These are phyloP conservation scores for Penicillium expansum DNA, from an alignment of 2,329 filamentous ascomycete genomes.

Conservation along the genomic window DNA sequence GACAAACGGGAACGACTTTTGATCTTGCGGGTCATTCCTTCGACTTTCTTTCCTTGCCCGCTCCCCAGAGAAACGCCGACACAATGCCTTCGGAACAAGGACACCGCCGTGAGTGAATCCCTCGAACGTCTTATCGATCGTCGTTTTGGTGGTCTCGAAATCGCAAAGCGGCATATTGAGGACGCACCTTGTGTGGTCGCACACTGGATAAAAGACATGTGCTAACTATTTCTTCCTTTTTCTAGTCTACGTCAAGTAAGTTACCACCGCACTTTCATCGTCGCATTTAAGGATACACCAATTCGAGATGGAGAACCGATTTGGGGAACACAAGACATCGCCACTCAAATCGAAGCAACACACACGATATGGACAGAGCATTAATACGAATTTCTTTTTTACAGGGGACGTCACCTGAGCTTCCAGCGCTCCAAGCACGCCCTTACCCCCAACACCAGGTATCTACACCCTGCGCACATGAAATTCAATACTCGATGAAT, in stretches of 20 bases:
- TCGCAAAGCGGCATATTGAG: conserved; percentile 8
- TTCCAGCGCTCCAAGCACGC: conserved; percentile 94
- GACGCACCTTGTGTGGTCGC: conserved; percentile 9
- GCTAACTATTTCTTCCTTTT: conserved; percentile 33
- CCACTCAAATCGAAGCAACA: conserved; percentile 2
- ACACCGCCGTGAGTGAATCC: conserved; percentile 74
- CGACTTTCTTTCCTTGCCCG: conserved; percentile 43
- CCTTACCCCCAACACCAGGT: conserved; percentile 79
- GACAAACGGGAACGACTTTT: conserved; percentile 33
- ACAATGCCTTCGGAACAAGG: conserved; percentile 86
- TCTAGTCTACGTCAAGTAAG: conserved; percentile 87
- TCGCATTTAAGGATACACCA: conserved; percentile 22
- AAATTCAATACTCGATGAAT: conserved; percentile 11
- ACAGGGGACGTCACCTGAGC: conserved; percentile 94
- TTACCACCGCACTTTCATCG: conserved; percentile 36
- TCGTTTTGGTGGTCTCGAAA: conserved; percentile 10
- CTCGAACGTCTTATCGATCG: conserved; percentile 17
- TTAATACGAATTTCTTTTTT: conserved; percentile 38
- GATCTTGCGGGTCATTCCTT: conserved; percentile 40
- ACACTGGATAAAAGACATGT: conserved; percentile 10
- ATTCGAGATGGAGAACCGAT: conserved; percentile 17
- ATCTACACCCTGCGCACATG: conserved; percentile 20
- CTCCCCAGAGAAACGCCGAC: conserved; percentile 50
- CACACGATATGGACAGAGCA: conserved; percentile 22
- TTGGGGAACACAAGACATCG: conserved; percentile 15